Conservation (phyloP, 2,329 filamentous ascomycete genomes). For the Sporothrix humicola region DNA sequence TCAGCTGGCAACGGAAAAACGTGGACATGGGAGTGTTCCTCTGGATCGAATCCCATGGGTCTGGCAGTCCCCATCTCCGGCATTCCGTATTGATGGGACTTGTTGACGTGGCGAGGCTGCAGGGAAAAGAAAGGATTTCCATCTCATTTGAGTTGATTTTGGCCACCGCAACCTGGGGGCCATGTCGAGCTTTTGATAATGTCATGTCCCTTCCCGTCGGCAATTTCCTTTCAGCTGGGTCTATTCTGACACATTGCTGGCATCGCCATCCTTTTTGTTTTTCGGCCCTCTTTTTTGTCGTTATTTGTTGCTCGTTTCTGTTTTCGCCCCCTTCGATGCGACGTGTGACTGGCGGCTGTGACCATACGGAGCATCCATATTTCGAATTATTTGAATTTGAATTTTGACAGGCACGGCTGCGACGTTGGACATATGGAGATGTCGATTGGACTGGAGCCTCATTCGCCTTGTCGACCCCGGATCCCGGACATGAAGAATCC, state of each 20-base stretch:
- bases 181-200: not conserved
- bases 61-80: slow-evolving; percentile 1
- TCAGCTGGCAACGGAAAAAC: not conserved
- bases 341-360: slow-evolving; percentile 22
- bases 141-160: too few species aligned
- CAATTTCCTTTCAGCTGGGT: slow-evolving; percentile 11
- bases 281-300: not conserved
- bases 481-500: not conserved
- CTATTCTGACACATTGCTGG: not conserved
- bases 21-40: not conserved
- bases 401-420: not conserved
- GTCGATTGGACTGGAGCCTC: not conserved
- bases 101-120: slow-evolving; percentile 9
- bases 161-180: not conserved
- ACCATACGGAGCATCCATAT: not conserved
- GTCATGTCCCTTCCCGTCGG: slow-evolving; percentile 5
- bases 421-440: not conserved
- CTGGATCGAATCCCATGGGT: slow-evolving; percentile 3
- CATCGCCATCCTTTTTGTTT: not conserved
- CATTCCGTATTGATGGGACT: not conserved
- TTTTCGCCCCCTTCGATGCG: not conserved
- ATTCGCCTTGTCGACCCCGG: not conserved
- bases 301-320: not conserved
- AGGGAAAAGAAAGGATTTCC: too few species aligned
- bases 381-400: not conserved